A percentile compares a stretch with the other conserved stretches of the same genome.
Conservation (phyloP, 148 eudicot genomes). For the Chenopodium berlandieri region DNA sequence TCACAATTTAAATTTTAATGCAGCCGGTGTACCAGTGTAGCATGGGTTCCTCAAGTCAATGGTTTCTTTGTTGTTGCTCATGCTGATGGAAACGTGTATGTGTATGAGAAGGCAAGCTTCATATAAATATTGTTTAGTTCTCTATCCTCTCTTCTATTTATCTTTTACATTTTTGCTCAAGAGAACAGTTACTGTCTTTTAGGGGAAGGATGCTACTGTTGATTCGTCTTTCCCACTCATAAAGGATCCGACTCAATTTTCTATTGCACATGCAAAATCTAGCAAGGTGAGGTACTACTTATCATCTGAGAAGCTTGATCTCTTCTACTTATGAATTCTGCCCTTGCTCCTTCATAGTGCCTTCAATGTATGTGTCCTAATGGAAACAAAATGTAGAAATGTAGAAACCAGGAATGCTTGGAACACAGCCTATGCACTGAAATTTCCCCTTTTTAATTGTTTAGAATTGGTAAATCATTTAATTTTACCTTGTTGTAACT, state of each 20-base stretch:
- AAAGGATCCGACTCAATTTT: slow-evolving; percentile 74
- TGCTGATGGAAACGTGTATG: slow-evolving; percentile 82
- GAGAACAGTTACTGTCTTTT: slow-evolving; percentile 9
- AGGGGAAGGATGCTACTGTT: slow-evolving; percentile 74
- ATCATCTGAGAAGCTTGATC: neutral
- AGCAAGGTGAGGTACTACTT: slow-evolving; percentile 51
- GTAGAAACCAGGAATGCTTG: neutral
- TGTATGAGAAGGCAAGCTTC: slow-evolving; percentile 76
- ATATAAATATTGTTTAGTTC: neutral
- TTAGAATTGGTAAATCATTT: too few relatives aligned
- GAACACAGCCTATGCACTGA: neutral
- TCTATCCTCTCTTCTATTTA: neutral
- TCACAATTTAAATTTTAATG: slow-evolving; percentile 7
- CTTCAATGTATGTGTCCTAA: neutral
- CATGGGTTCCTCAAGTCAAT: slow-evolving; percentile 79
- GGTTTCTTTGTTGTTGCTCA: slow-evolving; percentile 74
- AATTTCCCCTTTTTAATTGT: neutral
- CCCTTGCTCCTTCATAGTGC: neutral
- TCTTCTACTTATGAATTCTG: neutral
- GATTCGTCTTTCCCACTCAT: slow-evolving; percentile 68
- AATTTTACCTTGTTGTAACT: neutral
- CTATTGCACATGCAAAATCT: slow-evolving; percentile 64
- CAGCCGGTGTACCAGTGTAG: slow-evolving; percentile 78
- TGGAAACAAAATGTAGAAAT: neutral
- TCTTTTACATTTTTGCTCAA: slow-evolving; percentile 1